These are phyloP conservation scores for Hibiscus trionum DNA, from an alignment of 345 rosid species.

Conservation along the genomic window DNA sequence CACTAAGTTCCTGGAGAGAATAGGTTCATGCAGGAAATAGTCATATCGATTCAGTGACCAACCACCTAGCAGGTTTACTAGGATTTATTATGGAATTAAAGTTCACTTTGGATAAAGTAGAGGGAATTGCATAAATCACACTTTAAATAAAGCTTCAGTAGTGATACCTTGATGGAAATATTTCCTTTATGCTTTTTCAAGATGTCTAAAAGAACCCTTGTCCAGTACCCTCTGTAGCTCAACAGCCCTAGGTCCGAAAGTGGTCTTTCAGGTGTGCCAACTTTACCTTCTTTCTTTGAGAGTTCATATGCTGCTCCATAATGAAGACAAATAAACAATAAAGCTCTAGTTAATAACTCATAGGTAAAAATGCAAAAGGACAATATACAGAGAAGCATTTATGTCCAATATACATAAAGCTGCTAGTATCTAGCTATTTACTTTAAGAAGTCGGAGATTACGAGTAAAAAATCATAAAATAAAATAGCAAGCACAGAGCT, in stretches of 20 bases:
- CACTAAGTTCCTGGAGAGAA: constrained; percentile 76
- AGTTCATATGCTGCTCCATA: constrained; percentile 82
- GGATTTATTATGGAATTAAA: no score
- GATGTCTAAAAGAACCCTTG: constrained; percentile 86
- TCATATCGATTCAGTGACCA: not conserved
- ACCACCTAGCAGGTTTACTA: not conserved
- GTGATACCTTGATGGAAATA: constrained; percentile 86
- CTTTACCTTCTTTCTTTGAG: constrained; percentile 97
- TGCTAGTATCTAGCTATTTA: not conserved
- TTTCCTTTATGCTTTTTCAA: constrained; percentile 97
- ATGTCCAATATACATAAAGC: not conserved
- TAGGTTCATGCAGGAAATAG: not conserved
- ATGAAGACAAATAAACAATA: constrained; percentile 4
- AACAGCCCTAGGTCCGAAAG: constrained; percentile 91
- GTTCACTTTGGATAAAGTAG: not conserved
- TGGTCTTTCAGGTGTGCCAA: constrained; percentile 98
- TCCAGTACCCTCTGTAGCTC: constrained; percentile 99
- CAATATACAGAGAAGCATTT: not conserved
- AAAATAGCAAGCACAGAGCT: constrained; percentile 23
- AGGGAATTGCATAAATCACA: not conserved
- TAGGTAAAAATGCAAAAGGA: not conserved
- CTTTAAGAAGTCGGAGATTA: not conserved
- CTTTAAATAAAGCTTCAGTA: not conserved
- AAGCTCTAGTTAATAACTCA: not conserved
- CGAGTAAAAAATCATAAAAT: not conserved